Conservation (phyloP, 306 rosid species). For the Casuarina equisetifolia region DNA sequence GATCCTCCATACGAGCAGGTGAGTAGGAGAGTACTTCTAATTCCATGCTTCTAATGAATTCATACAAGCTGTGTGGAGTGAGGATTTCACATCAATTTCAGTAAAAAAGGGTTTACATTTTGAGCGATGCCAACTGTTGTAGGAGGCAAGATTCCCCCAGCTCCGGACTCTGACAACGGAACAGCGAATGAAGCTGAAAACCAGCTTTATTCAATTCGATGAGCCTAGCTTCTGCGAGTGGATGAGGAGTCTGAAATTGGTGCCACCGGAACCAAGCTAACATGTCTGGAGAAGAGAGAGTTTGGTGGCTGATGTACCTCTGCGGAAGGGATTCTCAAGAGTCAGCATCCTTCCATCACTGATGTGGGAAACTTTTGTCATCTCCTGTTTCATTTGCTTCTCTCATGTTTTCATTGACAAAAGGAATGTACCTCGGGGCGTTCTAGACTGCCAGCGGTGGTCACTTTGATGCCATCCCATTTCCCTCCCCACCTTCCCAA, state of each 20-base stretch:
- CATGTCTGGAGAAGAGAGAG: not conserved
- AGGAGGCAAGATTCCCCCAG: slow-evolving; percentile 96
- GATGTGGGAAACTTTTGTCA: slow-evolving; percentile 8
- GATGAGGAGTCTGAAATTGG: slow-evolving; percentile 77
- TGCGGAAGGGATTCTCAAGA: slow-evolving; percentile 16
- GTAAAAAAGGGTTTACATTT: not conserved
- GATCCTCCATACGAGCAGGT: slow-evolving; percentile 99
- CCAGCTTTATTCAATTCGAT: slow-evolving; percentile 87
- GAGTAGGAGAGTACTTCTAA: slow-evolving; percentile 27
- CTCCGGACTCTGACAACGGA: slow-evolving; percentile 65
- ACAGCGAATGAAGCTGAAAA: slow-evolving; percentile 83
- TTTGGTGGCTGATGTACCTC: slow-evolving; percentile 27
- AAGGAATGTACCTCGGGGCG: slow-evolving; percentile 34
- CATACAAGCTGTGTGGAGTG: not conserved
- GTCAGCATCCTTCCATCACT: slow-evolving; percentile 22
- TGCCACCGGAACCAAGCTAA: slow-evolving; percentile 90
- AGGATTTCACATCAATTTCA: not conserved
- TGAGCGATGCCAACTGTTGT: slow-evolving; percentile 29
- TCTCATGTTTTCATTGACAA: slow-evolving; percentile 29
- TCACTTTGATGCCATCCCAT: slow-evolving; percentile 9
- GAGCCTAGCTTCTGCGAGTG: slow-evolving; percentile 96
- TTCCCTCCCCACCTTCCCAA: no score
- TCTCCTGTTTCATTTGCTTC: not conserved
- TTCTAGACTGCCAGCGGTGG: slow-evolving; percentile 13
- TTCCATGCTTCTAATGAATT: not conserved